Conservation (phyloP, 2,329 filamentous ascomycete species). For the Mariannaea elegans region DNA sequence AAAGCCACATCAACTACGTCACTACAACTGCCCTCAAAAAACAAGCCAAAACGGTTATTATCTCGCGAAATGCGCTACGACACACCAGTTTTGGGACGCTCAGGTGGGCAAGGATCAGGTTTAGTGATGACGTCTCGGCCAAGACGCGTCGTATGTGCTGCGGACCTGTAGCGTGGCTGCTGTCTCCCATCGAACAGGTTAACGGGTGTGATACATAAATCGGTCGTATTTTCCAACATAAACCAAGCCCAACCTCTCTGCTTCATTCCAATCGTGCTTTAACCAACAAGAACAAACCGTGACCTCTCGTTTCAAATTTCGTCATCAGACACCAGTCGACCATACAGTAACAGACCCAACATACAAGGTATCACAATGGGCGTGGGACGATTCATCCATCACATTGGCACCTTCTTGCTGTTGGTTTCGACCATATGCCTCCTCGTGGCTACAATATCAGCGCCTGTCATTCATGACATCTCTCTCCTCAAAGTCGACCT, state of each 20-base stretch:
- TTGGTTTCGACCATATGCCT: slow-evolving; percentile 64
- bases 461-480: slow-evolving; percentile 66
- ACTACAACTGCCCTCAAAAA: slow-evolving; percentile 29
- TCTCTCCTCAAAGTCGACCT: slow-evolving; percentile 63
- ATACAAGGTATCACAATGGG: slow-evolving; percentile 51
- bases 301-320: not conserved
- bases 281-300: not conserved
- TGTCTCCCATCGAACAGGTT: slow-evolving; percentile 7
- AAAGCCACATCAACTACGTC: slow-evolving; percentile 39
- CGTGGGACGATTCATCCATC: slow-evolving; percentile 60
- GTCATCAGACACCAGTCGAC: not conserved
- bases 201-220: slow-evolving; percentile 3
- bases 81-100: slow-evolving; percentile 27
- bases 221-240: not conserved
- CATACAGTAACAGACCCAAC: not conserved
- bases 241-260: not conserved
- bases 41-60: slow-evolving; percentile 27
- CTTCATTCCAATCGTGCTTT: not conserved
- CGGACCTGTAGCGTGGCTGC: slow-evolving; percentile 26
- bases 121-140: slow-evolving; percentile 38
- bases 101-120: slow-evolving; percentile 23
- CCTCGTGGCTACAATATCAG: slow-evolving; percentile 65
- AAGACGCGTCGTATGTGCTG: slow-evolving; percentile 27
- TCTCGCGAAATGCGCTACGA: slow-evolving; percentile 22
- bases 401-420: slow-evolving; percentile 66